Evolutionary conservation across 306 rosid species (phyloP), one percentile per base, ranked within the genome.

Genomic region (Quercus alba): DNA sequence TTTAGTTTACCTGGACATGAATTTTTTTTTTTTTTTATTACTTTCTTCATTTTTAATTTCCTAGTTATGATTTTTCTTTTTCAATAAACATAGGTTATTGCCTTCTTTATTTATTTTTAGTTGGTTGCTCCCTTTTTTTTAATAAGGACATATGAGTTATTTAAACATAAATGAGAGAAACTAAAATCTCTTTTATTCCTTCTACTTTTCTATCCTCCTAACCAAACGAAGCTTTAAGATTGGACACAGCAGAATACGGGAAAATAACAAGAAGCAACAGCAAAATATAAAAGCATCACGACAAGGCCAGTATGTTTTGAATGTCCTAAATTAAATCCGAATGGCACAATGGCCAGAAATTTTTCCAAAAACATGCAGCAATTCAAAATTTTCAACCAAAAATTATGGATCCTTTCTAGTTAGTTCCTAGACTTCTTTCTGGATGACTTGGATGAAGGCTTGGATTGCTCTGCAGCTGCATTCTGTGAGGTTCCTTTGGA

Each of bases 341-440:
- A 35, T 6, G 38, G 26, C 52, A 28, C 25, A 67, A 12, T 63
- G 73, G 80, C 75, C 81, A 35, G 56, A 66, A 56, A 55, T 83
- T 80, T 44, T 21, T 70, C 44, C 56, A 54, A 54, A 73, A 87
- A 49, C 8, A 33, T 41, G 72, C 55, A 75, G 23, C 41, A 20
- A 67, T 74, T 62, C 59, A 56, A 80, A 80, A 70, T 21, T 46
- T 72, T 70, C 70, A 81, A 15, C 61, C 72, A 19, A 68, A 70
- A 66, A 83, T 21, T 55, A 74, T 15, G 25, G 73, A 76, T 33
- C 67, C 52, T 15, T 30, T 21, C 17, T 10, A 57, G 41, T 79
- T 81, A 93, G 61, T 90, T 93, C 89, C 99, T 90, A 33, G 97
- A 95, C 87, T 95, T 95, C 89, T 95, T 95, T 79, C 87, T 90